Percentiles rank a stretch among this genome's conserved stretches.
phyloP scores from a whole-genome alignment of 2,329 filamentous ascomycete species.

The Aspergillus transmontanensis region DNA sequence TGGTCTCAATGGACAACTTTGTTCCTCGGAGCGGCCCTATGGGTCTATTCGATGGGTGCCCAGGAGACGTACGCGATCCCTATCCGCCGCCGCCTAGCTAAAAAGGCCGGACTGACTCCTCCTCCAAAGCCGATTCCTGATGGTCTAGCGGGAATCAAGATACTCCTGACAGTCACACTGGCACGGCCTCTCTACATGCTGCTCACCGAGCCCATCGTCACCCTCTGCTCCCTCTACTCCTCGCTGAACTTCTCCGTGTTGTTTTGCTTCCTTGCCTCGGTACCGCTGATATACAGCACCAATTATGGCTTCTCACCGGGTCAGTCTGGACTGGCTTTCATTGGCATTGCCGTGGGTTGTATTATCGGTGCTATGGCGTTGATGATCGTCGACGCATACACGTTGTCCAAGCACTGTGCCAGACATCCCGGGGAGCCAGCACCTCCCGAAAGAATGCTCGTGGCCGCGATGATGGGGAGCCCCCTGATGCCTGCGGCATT shows the following conservation, averaged over 20 bases:
- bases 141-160: background rate
- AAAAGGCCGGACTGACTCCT: background rate
- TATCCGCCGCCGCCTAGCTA: slow-evolving; percentile 62
- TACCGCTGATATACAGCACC: slow-evolving; percentile 66
- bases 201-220: slow-evolving; percentile 42
- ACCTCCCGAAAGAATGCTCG: slow-evolving; percentile 54
- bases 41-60: slow-evolving; percentile 59
- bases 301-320: slow-evolving; percentile 62
- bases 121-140: slow-evolving; percentile 1
- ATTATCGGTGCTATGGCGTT: slow-evolving; percentile 48
- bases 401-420: background rate
- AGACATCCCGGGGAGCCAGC: slow-evolving; percentile 23
- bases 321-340: slow-evolving; percentile 47
- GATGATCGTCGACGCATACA: background rate
- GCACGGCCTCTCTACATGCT: slow-evolving; percentile 61
- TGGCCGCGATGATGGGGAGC: slow-evolving; percentile 53
- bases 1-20: slow-evolving; percentile 75
- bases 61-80: slow-evolving; percentile 71
- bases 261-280: slow-evolving; percentile 83
- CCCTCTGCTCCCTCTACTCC: slow-evolving; percentile 10
- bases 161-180: slow-evolving; percentile 44
- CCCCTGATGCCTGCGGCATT: slow-evolving; percentile 49
- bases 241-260: slow-evolving; percentile 73
- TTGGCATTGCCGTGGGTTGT: slow-evolving; percentile 75
- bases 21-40: slow-evolving; percentile 59